Percentiles rank a stretch among this genome's conserved stretches.
Conservation (phyloP, 2,329 filamentous ascomycete species). For the Fusarium marasasianum region DNA sequence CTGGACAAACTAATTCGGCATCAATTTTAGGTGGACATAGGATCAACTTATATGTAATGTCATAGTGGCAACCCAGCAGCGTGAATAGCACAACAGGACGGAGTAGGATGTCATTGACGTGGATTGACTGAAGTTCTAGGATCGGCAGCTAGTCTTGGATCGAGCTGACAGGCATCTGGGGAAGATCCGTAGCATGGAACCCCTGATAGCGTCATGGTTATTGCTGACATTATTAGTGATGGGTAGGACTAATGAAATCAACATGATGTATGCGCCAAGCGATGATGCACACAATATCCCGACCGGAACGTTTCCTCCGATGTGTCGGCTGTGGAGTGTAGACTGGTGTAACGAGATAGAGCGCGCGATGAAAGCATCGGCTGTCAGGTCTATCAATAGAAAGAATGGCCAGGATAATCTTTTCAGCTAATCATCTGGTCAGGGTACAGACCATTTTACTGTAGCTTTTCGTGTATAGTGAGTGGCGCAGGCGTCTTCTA, state of each 20-base stretch:
- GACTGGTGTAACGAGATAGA: too few species aligned
- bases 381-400: too few species aligned
- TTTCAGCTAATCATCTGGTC: neutral
- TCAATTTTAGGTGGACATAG: fast-evolving
- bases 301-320: neutral
- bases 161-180: neutral
- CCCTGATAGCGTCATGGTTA: neutral
- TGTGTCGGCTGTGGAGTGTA: too few species aligned
- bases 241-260: neutral
- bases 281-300: neutral
- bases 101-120: neutral
- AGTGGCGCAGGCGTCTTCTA: neutral
- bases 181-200: neutral
- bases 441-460: fast-evolving
- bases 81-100: too few species aligned
- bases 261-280: neutral
- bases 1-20: too few species aligned
- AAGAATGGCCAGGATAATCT: fast-evolving
- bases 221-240: neutral
- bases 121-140: neutral
- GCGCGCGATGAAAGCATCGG: too few species aligned
- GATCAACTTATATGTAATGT: neutral
- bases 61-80: too few species aligned
- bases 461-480: neutral
- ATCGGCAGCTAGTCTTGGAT: neutral